phyloP scores from a whole-genome alignment of 345 rosid genomes.

The Conringia planisiliqua region DNA sequence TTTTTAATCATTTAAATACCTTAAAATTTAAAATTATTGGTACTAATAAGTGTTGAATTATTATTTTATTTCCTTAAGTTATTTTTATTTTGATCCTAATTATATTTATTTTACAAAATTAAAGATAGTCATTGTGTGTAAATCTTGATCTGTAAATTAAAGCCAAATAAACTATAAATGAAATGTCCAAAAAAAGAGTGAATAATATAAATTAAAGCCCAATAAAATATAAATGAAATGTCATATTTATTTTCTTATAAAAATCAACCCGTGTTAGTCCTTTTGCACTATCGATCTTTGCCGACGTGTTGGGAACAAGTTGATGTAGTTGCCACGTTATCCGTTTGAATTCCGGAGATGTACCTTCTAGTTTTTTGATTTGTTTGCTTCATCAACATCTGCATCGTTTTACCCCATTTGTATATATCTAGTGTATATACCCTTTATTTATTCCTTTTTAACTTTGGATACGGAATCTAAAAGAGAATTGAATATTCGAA shows the following conservation, averaged over 20 bases:
- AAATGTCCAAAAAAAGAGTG: no score
- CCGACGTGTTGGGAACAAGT: background rate
- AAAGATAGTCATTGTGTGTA: no score
- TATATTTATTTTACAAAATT: no score
- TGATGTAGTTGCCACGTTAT: background rate
- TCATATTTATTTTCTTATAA: background rate
- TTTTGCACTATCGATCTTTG: background rate
- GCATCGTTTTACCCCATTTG: background rate
- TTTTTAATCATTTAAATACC: no score
- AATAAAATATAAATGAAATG: no score
- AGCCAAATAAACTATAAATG: no score
- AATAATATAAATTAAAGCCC: no score
- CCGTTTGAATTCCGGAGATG: background rate
- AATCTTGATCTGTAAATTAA: no score
- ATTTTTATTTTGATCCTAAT: no score
- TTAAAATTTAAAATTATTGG: no score
- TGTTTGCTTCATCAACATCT: background rate
- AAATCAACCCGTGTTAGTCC: background rate
- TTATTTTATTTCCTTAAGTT: no score
- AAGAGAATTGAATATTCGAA: background rate
- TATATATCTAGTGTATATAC: background rate
- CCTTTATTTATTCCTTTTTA: background rate
- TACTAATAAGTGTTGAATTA: no score
- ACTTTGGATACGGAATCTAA: background rate
- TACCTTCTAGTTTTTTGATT: background rate